phyloP scores from a whole-genome alignment of 1,139 yeast species.

The Saccharomyces hybrid region DNA sequence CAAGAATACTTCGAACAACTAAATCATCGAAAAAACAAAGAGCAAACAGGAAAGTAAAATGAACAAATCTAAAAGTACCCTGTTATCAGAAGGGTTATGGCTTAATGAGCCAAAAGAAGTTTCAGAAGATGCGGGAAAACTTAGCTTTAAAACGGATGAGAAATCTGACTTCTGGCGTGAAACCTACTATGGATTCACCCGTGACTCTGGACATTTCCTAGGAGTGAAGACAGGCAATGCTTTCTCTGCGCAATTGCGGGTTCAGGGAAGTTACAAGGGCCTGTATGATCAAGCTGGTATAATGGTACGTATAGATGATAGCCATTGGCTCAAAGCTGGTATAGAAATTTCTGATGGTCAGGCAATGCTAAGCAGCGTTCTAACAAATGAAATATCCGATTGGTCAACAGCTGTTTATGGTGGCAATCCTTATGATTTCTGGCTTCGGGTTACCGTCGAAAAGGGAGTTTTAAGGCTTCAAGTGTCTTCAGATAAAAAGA shows the following conservation, averaged over 20 bases:
- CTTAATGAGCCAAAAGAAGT: background rate
- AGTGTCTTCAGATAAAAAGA: constrained; percentile 5
- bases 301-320: constrained; percentile 4
- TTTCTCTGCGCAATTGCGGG: constrained; percentile 3
- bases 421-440: constrained; percentile 1
- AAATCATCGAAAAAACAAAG: background rate
- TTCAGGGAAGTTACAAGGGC: constrained; percentile 2
- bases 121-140: background rate
- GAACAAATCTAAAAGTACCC: background rate
- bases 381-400: constrained; percentile 4
- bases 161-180: constrained; percentile 7
- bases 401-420: constrained; percentile 5
- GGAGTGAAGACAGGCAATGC: constrained; percentile 3
- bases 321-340: constrained; percentile 7
- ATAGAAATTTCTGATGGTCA: constrained; percentile 6
- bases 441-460: constrained; percentile 6
- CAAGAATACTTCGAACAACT: background rate
- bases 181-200: constrained; percentile 5
- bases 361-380: constrained; percentile 6
- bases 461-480: constrained; percentile 4
- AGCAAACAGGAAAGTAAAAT: background rate
- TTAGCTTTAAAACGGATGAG: constrained; percentile 2
- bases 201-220: constrained; percentile 4
- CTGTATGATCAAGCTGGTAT: constrained; percentile 8
- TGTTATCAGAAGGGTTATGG: background rate